phyloP scores from a whole-genome alignment of 169 alveolate genomes.

The Neospora caninum region DNA sequence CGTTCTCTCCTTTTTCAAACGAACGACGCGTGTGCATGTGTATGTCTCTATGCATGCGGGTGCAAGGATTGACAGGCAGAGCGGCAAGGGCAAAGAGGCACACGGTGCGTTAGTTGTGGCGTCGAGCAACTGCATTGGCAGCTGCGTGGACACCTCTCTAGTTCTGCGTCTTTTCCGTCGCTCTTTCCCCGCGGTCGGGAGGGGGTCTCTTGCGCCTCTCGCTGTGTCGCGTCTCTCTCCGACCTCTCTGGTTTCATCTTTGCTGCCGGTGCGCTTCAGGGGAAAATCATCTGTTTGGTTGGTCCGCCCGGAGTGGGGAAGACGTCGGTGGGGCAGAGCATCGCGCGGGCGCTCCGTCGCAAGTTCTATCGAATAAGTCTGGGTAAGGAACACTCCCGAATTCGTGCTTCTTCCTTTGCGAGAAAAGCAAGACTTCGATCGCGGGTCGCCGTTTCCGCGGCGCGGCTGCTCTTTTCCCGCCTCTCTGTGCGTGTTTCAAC shows the following conservation, averaged over 20 bases:
- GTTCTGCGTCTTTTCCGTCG: too few species aligned
- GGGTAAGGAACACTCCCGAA: not conserved
- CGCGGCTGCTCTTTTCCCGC: not conserved
- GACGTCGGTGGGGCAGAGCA: constrained; percentile 92
- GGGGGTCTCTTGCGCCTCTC: not conserved
- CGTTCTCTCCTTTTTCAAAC: too few species aligned
- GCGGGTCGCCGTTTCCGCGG: too few species aligned
- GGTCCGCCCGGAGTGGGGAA: constrained; percentile 98
- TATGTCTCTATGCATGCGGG: too few species aligned
- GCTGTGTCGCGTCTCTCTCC: not conserved
- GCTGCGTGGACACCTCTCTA: not conserved
- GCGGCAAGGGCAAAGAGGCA: too few species aligned
- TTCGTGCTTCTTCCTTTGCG: not conserved
- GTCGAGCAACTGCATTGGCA: not conserved
- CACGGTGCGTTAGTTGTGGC: too few species aligned
- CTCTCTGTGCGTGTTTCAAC: not conserved
- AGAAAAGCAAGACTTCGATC: too few species aligned
- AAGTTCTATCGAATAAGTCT: constrained; percentile 85
- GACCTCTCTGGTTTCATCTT: not conserved
- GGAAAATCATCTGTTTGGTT: constrained; percentile 92
- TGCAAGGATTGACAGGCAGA: too few species aligned
- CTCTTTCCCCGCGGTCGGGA: not conserved
- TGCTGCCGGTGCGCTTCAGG: constrained; percentile 76
- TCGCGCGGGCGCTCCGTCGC: constrained; percentile 89
- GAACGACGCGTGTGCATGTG: too few species aligned